Percentiles rank a stretch among this genome's conserved stretches.
Conservation (phyloP, 176 grass and related monocot genomes). For the Olyra latifolia region DNA sequence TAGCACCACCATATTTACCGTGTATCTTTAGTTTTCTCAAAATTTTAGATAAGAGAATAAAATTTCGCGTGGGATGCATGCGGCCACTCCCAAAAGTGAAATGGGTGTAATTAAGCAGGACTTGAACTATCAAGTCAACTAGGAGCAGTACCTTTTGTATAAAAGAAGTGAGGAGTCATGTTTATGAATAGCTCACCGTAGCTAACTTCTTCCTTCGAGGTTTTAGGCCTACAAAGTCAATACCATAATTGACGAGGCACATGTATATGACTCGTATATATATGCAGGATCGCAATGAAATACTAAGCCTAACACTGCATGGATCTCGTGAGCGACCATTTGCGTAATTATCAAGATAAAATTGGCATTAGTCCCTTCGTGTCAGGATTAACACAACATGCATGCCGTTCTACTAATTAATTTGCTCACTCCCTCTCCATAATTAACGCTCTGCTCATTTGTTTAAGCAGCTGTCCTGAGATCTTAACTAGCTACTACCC, state of each 20-base stretch:
- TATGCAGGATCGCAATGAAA: too few species aligned
- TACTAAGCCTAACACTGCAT: not conserved
- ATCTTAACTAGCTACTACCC: not conserved
- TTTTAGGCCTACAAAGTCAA: not conserved
- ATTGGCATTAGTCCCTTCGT: not conserved
- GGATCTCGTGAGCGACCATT: not conserved
- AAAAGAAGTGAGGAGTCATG: not conserved
- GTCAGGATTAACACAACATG: not conserved
- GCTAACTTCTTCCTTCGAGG: not conserved
- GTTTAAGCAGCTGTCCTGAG: conserved; percentile 8
- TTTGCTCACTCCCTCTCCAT: not conserved
- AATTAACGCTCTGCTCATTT: not conserved
- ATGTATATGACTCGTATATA: not conserved
- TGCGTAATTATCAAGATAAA: not conserved
- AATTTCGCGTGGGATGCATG: too few species aligned
- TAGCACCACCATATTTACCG: too few species aligned
- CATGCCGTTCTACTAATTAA: too few species aligned
- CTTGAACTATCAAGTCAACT: not conserved
- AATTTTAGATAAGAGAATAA: too few species aligned
- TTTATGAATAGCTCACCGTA: not conserved
- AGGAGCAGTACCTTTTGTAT: not conserved
- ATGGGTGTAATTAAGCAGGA: not conserved
- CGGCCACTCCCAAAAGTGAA: too few species aligned
- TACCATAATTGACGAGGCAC: not conserved
- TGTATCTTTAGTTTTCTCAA: too few species aligned